Conservation (phyloP, 1,284 basidiomycete genomes). For the Amylostereum chailletii region DNA sequence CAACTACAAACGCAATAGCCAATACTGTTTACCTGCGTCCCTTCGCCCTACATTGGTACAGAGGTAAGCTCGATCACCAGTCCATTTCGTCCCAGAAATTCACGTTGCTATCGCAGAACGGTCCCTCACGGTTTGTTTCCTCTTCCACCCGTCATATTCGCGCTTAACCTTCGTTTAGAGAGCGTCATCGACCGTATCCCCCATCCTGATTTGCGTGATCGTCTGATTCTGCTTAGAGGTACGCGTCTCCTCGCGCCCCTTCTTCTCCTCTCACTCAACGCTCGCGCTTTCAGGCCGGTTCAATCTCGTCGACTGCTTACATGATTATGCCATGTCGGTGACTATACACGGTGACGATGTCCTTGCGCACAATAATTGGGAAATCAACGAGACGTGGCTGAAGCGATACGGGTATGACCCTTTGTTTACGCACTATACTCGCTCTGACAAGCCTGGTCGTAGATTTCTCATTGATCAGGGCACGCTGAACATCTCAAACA, state of each 20-base stretch:
- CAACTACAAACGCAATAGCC: constrained; percentile 73
- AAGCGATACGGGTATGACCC: constrained; percentile 64
- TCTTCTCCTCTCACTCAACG: constrained; percentile 3
- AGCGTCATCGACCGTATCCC: constrained; percentile 84
- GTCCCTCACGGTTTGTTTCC: constrained; percentile 64
- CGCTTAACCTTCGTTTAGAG: constrained; percentile 34
- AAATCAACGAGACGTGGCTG: constrained; percentile 77
- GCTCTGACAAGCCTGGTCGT: neutral
- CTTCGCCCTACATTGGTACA: constrained; percentile 81
- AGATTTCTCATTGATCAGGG: constrained; percentile 67
- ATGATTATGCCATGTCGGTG: constrained; percentile 58
- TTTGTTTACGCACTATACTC: constrained; percentile 1
- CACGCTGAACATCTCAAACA: constrained; percentile 58
- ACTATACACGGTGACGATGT: constrained; percentile 85
- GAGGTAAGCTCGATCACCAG: constrained; percentile 33
- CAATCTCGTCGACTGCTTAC: constrained; percentile 67
- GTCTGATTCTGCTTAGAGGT: constrained; percentile 84
- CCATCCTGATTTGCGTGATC: constrained; percentile 80
- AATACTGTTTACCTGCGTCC: constrained; percentile 83
- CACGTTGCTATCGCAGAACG: constrained; percentile 36
- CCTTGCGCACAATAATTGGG: constrained; percentile 82
- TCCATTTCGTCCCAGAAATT: constrained; percentile 3
- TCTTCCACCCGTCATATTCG: constrained; percentile 1
- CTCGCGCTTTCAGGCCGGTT: constrained; percentile 48
- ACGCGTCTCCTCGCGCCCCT: constrained; percentile 10